Evolutionary conservation across 768 basidiomycete species (phyloP).

Genomic region (Pholiota microspora): DNA sequence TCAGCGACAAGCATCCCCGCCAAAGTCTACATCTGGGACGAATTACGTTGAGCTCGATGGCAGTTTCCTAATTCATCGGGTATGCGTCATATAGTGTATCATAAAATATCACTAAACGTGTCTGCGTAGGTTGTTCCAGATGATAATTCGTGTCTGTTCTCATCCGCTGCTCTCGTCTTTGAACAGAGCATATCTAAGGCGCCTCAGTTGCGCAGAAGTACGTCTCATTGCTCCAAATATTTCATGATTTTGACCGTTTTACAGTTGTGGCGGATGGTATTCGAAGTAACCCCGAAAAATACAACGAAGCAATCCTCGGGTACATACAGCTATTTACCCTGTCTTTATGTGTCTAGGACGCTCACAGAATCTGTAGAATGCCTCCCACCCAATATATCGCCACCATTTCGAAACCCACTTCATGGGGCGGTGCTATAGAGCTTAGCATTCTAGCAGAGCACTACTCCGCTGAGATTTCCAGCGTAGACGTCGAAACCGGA

Average conservation of each 20-base stretch:
- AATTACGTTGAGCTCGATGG: constrained; percentile 62
- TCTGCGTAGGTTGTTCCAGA: constrained; percentile 81
- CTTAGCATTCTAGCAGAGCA: constrained; percentile 81
- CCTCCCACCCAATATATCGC: constrained; percentile 71
- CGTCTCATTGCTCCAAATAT: constrained; percentile 17
- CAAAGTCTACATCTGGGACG: constrained; percentile 34
- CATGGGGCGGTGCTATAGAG: constrained; percentile 98
- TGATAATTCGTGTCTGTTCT: constrained; percentile 95
- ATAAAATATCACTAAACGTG: not conserved
- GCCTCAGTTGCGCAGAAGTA: constrained; percentile 70
- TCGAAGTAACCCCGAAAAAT: constrained; percentile 63
- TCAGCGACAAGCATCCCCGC: constrained; percentile 4
- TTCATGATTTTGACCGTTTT: not conserved
- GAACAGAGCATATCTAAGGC: constrained; percentile 79
- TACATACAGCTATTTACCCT: constrained; percentile 25
- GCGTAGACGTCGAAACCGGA: constrained; percentile 90
- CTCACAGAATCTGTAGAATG: constrained; percentile 26
- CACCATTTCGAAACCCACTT: constrained; percentile 74
- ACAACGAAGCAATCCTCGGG: constrained; percentile 88
- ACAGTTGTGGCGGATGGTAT: constrained; percentile 87
- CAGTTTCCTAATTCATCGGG: constrained; percentile 72
- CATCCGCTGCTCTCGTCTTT: constrained; percentile 81
- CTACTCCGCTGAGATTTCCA: constrained; percentile 83
- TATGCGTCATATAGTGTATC: constrained; percentile 25
- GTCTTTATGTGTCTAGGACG: not conserved